Percentiles rank a stretch among this genome's conserved stretches.
phyloP scores from a whole-genome alignment of 768 basidiomycete species.

The Hemileccinum rubropunctum region DNA sequence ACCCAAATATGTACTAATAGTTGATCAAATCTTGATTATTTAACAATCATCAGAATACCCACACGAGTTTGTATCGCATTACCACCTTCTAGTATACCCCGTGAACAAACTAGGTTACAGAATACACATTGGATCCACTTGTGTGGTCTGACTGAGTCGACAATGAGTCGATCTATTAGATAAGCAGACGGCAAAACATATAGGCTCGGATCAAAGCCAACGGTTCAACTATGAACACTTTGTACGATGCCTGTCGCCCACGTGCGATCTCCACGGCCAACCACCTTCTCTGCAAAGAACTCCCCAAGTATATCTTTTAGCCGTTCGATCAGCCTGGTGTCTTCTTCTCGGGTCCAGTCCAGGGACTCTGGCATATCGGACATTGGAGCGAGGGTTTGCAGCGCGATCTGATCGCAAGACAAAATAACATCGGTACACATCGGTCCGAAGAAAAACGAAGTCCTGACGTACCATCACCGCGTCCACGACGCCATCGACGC shows the following conservation, averaged over 20 bases:
- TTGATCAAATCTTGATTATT: no score
- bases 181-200: neutral
- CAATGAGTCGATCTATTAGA: neutral
- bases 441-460: neutral
- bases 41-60: no score
- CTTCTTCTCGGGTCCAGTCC: slow-evolving; percentile 46
- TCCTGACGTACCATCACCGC: slow-evolving; percentile 55
- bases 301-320: slow-evolving; percentile 57
- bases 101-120: no score
- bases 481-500: slow-evolving; percentile 48
- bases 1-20: no score
- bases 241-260: slow-evolving; percentile 64
- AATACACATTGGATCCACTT: no score
- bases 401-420: slow-evolving; percentile 47
- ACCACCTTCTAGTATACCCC: no score
- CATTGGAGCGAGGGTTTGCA: slow-evolving; percentile 55
- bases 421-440: neutral
- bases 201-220: neutral
- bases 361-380: slow-evolving; percentile 60
- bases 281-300: slow-evolving; percentile 55
- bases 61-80: no score
- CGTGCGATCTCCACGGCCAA: slow-evolving; percentile 46
- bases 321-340: slow-evolving; percentile 44
- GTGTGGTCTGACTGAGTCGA: no score
- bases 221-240: slow-evolving; percentile 21